Base-by-base conservation (phyloP, 805 yeast species). In the Hanseniaspora valbyensis region DNA sequence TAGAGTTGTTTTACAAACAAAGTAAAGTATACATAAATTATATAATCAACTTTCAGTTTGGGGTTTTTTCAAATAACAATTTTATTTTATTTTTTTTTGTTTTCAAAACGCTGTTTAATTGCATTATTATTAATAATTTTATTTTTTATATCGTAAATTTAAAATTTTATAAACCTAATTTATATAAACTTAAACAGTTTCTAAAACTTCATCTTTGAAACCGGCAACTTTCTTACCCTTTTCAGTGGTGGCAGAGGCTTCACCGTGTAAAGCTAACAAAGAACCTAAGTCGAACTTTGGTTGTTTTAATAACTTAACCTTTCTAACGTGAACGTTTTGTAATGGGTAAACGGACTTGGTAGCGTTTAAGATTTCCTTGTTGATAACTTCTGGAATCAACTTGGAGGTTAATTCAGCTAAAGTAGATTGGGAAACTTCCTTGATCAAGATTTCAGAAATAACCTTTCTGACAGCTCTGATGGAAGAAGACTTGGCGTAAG, bases 281-380 rank as follows among this genome's bases (percentile, higher is more conserved):
- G 94, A 75, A 75, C 96, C 96, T 69, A 90, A 82, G 74, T 90
- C 97, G 80, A 89, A 87, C 79, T 89, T 90, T 72, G 97, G 97
- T 77, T 83, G 95, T 78, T 90, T 90, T 75, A 90, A 86, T 72
- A 90, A 81, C 81, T 90, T 90, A 67, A 90, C 96, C 80, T 90
- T 90, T 82, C 96, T 89, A 74, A 90, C 85, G 83, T 88, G 94
- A 69, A 89, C 95, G 78, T 90, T 88, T 79, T 90, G 97, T 72
- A 90, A 82, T 69, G 97, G 97, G 82, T 77, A 88, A 77, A 89
- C 85, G 66, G 85, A 76, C 74, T 83, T 88, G 61, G 96, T 85
- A 59, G 95, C 80, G 79, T 88, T 89, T 77, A 88, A 95, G 67
- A 89, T 90, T 76, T 90, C 97, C 75, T 95, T 90, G 70, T 95